Percentiles rank a stretch among this genome's conserved stretches.
These are phyloP conservation scores for Haematococcus lacustris DNA, from an alignment of 139 green algal genomes.

Conservation along the genomic window DNA sequence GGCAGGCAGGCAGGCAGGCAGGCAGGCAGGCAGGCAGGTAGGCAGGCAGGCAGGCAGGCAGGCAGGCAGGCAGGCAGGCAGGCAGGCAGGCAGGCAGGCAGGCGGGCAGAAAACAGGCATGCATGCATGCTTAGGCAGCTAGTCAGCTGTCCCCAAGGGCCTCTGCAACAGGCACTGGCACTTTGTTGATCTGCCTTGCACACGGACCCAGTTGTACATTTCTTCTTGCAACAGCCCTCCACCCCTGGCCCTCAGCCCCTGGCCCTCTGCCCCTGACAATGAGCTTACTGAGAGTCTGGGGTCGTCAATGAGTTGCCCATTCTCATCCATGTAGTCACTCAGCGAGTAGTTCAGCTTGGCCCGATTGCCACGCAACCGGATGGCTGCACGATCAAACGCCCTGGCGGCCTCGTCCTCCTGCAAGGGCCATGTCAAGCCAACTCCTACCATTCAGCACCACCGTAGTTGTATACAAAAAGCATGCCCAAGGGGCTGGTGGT, in stretches of 20 bases:
- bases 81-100: background rate
- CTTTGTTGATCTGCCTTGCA: background rate
- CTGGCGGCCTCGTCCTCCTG: constrained; percentile 39
- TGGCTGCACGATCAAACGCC: constrained; percentile 40
- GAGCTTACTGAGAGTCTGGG: constrained; percentile 10
- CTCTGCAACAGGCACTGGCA: background rate
- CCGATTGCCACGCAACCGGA: constrained; percentile 24
- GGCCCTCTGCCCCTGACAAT: background rate
- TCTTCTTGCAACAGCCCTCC: background rate
- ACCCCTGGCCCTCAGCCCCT: background rate
- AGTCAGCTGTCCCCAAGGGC: too few relatives aligned
- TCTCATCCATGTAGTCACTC: constrained; percentile 23
- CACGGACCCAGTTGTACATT: background rate
- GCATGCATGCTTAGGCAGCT: background rate
- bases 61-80: too few relatives aligned
- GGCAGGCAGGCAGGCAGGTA: too few relatives aligned
- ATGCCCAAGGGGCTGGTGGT: too few relatives aligned
- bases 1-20: too few relatives aligned
- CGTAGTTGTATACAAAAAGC: too few relatives aligned
- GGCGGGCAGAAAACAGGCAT: background rate
- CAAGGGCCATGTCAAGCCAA: too few relatives aligned
- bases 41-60: too few relatives aligned
- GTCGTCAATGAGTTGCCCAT: constrained; percentile 24
- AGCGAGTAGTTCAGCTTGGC: constrained; percentile 45
- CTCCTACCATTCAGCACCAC: too few relatives aligned